These are phyloP conservation scores for Syzygium aqueum DNA, from an alignment of 345 rosid genomes.

Conservation along the genomic window DNA sequence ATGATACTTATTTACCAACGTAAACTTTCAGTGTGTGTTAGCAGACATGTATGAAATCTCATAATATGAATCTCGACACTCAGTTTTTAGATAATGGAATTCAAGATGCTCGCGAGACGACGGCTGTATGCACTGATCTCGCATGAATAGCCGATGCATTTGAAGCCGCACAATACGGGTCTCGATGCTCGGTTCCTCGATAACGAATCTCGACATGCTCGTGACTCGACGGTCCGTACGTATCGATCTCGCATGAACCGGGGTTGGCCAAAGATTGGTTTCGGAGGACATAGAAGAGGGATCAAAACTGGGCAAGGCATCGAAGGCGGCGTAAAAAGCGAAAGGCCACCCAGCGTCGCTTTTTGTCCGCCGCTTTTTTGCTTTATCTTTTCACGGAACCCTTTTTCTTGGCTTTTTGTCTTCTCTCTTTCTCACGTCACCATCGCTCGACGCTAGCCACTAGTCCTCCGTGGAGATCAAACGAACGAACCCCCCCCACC, in stretches of 20 bases:
- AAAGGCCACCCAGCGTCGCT: neutral
- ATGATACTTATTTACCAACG: neutral
- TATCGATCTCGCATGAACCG: neutral
- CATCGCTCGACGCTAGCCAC: constrained; percentile 22
- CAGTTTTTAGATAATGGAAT: neutral
- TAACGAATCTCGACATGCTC: neutral
- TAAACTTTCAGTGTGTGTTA: too few species aligned
- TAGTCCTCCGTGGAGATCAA: neutral
- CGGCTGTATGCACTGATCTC: neutral
- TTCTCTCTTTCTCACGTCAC: constrained; percentile 1
- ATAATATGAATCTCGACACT: neutral
- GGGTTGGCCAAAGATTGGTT: neutral
- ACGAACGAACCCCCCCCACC: neutral
- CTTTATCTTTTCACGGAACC: neutral
- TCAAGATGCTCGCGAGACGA: neutral
- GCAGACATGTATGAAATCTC: neutral
- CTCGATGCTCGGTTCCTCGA: neutral
- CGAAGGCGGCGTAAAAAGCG: constrained; percentile 51
- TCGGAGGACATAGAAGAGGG: neutral
- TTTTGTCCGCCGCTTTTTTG: neutral
- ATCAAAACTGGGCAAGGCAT: constrained; percentile 13
- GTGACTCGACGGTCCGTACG: neutral
- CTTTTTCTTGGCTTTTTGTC: constrained; percentile 4
- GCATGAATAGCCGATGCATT: neutral
- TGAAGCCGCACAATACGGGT: neutral